Conservation (phyloP, 768 basidiomycete genomes). For the Jaapia argillacea region DNA sequence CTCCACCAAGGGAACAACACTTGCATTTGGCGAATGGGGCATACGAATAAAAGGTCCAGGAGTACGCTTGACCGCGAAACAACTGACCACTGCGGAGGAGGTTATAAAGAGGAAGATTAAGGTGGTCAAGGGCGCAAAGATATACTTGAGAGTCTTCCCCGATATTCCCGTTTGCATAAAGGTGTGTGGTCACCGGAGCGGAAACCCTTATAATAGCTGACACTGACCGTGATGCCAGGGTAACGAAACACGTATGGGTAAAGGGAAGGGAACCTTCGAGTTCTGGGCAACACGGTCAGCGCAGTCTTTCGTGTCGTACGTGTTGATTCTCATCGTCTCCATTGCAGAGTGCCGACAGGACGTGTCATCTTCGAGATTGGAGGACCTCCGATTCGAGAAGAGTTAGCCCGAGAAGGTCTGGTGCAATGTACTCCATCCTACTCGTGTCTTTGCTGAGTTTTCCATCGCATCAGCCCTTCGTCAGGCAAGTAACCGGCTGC, state of each 20-base stretch:
- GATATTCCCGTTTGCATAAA: conserved; percentile 97
- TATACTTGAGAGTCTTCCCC: conserved; percentile 86
- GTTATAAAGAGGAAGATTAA: conserved; percentile 88
- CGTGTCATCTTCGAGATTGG: conserved; percentile 93
- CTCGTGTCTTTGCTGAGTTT: too few species aligned
- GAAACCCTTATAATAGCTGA: too few species aligned
- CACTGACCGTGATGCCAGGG: too few species aligned
- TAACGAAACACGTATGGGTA: conserved; percentile 99
- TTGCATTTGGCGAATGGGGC: conserved; percentile 89
- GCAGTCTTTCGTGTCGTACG: too few species aligned
- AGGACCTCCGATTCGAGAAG: conserved; percentile 80
- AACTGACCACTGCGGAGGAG: conserved; percentile 79
- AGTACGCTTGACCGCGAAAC: conserved; percentile 77
- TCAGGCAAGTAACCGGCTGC: conserved; percentile 81
- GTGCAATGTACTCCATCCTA: too few species aligned
- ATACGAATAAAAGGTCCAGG: conserved; percentile 81
- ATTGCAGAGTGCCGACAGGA: conserved; percentile 67
- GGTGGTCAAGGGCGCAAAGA: conserved; percentile 77
- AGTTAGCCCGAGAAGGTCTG: conserved; percentile 85
- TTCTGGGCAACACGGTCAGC: conserved; percentile 92
- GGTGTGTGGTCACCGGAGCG: conserved; percentile 39
- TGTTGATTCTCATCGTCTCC: conserved; percentile 1
- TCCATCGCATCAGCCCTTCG: conserved; percentile 52
- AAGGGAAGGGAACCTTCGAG: conserved; percentile 96
- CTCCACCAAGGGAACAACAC: conserved; percentile 85